Conservation (phyloP, 495 filamentous ascomycete species). For the Lasiosphaeria miniovina region DNA sequence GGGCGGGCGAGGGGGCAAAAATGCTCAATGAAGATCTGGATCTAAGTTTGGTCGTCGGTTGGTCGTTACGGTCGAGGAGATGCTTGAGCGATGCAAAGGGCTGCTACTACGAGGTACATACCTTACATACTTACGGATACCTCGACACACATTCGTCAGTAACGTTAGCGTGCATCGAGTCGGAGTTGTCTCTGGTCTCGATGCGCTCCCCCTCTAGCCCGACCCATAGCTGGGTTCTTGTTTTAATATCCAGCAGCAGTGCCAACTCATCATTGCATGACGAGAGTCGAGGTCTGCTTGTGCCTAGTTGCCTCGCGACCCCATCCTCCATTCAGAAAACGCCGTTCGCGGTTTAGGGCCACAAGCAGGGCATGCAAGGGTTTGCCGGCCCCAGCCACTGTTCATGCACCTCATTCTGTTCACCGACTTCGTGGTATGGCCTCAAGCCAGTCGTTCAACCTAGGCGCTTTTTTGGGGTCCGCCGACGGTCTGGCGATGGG, state of each 20-base stretch:
- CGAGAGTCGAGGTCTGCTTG: conserved; percentile 51
- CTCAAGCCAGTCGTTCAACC: conserved; percentile 47
- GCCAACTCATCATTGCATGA: conserved; percentile 91
- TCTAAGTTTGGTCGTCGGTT: not conserved
- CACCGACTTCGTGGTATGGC: conserved; percentile 58
- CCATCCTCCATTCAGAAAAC: conserved; percentile 33
- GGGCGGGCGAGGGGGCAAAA: not conserved
- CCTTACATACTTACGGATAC: no score
- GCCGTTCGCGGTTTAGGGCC: conserved; percentile 35
- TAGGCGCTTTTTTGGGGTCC: conserved; percentile 7
- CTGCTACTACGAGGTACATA: no score
- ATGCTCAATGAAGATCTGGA: not conserved
- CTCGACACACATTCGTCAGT: not conserved
- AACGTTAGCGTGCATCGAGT: not conserved
- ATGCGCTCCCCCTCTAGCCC: conserved; percentile 10
- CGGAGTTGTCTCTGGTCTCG: not conserved
- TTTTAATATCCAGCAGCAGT: conserved; percentile 67
- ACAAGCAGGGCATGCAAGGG: conserved; percentile 42
- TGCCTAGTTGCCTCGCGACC: conserved; percentile 45
- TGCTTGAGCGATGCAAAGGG: not conserved
- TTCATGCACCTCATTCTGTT: conserved; percentile 58
- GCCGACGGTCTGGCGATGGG: conserved; percentile 5
- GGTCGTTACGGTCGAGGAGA: not conserved
- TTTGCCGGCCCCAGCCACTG: conserved; percentile 45
- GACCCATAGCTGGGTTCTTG: conserved; percentile 36